phyloP scores from a whole-genome alignment of 495 filamentous ascomycete species.

The Penicillium coffeae region DNA sequence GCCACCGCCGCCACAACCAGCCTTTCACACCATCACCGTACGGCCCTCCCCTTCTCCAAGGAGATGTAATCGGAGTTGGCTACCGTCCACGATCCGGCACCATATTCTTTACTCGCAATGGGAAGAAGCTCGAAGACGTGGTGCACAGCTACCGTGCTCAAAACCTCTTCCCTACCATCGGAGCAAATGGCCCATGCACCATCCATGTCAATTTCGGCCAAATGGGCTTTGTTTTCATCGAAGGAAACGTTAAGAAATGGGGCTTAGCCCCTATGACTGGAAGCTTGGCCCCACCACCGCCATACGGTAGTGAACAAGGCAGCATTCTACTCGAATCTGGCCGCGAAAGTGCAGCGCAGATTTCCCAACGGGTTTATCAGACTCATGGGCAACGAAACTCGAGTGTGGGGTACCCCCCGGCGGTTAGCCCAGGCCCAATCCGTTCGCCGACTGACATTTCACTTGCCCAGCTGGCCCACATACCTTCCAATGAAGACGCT shows the following conservation, averaged over 20 bases:
- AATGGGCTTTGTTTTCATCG: conserved; percentile 96
- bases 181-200: conserved; percentile 86
- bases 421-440: conserved; percentile 83
- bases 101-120: conserved; percentile 97
- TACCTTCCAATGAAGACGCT: conserved; percentile 66
- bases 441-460: conserved; percentile 97
- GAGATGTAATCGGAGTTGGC: conserved; percentile 93
- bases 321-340: conserved; percentile 91
- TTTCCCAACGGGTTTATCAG: conserved; percentile 54
- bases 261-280: conserved; percentile 94
- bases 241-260: conserved; percentile 99
- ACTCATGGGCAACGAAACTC: conserved; percentile 43
- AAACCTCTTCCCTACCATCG: conserved; percentile 94
- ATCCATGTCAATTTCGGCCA: conserved; percentile 98
- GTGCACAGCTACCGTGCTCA: conserved; percentile 89
- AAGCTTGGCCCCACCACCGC: conserved; percentile 89
- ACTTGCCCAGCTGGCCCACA: conserved; percentile 70
- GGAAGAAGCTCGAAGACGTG: conserved; percentile 93
- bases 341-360: conserved; percentile 56
- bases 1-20: conserved; percentile 84
- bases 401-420: conserved; percentile 61
- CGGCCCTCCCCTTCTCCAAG: conserved; percentile 79
- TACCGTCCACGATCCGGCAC: conserved; percentile 93
- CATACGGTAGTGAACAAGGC: conserved; percentile 93
- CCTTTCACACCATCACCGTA: conserved; percentile 77